Evolutionary conservation across 805 yeast species (phyloP).

Genomic region (Myxozyma neotropica): DNA sequence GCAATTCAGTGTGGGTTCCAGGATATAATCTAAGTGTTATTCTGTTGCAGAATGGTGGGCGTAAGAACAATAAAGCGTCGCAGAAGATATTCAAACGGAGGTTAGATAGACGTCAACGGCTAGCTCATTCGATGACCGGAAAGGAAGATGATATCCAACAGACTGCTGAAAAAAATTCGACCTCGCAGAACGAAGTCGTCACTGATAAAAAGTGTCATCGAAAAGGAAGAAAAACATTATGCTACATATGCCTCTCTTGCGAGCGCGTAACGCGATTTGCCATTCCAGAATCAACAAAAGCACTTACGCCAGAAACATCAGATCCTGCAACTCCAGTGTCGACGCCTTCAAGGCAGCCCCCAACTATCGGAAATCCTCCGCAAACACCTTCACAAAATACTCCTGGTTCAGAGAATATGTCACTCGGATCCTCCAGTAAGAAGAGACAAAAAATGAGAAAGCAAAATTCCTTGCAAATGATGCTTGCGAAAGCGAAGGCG

Average conservation of each 20-base stretch:
- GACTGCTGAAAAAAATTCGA: too few species aligned
- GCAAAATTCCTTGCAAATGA: conserved; percentile 28
- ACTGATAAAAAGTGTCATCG: too few species aligned
- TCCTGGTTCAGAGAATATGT: conserved; percentile 4
- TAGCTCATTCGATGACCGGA: neutral
- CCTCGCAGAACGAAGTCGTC: too few species aligned
- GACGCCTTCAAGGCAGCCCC: neutral
- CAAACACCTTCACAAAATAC: neutral
- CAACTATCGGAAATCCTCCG: neutral
- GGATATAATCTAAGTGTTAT: conserved; percentile 22
- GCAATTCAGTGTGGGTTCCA: conserved; percentile 30
- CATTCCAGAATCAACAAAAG: conserved; percentile 1
- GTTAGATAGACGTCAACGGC: conserved; percentile 2
- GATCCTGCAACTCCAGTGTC: neutral
- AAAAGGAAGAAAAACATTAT: conserved; percentile 3
- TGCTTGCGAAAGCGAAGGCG: conserved; percentile 31
- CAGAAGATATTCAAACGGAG: neutral
- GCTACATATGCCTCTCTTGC: conserved; percentile 24
- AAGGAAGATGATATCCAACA: neutral
- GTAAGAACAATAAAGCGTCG: neutral
- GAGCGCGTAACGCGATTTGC: conserved; percentile 20
- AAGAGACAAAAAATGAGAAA: conserved; percentile 30
- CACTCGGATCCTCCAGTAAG: conserved; percentile 21
- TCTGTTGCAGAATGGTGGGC: neutral
- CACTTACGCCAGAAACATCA: neutral